Base-by-base conservation (phyloP, 306 rosid species). In the Biancaea sappan region DNA sequence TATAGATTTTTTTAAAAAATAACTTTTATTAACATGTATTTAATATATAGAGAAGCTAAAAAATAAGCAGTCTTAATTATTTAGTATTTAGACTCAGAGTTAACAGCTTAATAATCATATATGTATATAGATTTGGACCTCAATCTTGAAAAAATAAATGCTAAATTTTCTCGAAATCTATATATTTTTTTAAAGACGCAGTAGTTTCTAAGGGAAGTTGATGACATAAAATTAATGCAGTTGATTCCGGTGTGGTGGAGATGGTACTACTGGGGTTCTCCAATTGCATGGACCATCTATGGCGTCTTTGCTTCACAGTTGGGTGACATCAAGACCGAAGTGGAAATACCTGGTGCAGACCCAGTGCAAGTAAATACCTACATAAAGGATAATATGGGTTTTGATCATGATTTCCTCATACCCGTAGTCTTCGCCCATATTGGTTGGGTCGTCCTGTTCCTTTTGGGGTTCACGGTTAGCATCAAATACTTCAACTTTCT, bases 241-340 rank as follows among this genome's bases (percentile, higher is more conserved):
- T 78, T 73, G 35, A 92, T 90, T 59, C 96, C 97, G 1, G 46
- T 84, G 32, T 92, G 96, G 98, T 88, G 96, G 96, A 88, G 94
- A 58, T 92, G 96, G 98, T 88, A 90, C 74, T 86, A 90, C 66
- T 90, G 94, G 98, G 86, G 74, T 1, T 90, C 92, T 8, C 98
- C 98, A 4, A 77, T 86, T 46, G 89, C 98, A 5, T 92, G 98
- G 98, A 82, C 96, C 31, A 79, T 92, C 48, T 88, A 92, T 64
- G 98, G 98, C 2, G 6, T 86, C 8, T 57, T 83, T 8, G 52
- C 88, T 46, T 88, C 98, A 4, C 96, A 92, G 79, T 25, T 86
- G 24, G 90, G 94, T 13, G 89, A 78, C 66, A 38, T 11, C 3
- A 74, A 35, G 24, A 66, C 35, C 10, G 0, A 1, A 0, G 6